Base-by-base conservation (phyloP, 208 protist species). In the Borovskyia barvae region DNA sequence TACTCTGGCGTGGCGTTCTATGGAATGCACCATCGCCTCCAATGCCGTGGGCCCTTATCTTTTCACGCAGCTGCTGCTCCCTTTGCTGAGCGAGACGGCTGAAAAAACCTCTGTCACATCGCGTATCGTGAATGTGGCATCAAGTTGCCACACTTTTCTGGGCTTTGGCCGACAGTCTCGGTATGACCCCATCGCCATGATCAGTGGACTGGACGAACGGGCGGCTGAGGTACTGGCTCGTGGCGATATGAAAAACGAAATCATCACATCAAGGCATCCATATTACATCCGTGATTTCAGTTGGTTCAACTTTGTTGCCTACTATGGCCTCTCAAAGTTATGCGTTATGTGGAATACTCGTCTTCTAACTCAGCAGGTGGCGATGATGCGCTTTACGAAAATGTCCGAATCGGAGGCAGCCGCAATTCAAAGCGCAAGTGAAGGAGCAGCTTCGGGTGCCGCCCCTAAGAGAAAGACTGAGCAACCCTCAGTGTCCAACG, bases 261-360 rank as follows among this genome's bases (percentile, higher is more conserved):
- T 3, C n/a, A 22, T 8, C 24, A 26, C 0, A 43, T 24, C 26
- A 20, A 45, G 46, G 19, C 43, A 40, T 5, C 51, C 26, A 0
- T 81, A 74, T 56, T 42, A 62, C 36, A 48, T 77, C n/a, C 33
- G 58, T 1, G 74, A 86, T 29, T 91, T 85, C 35, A 75, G 74
- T 35, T 54, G 70, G 5, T 9, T 41, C 12, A 88, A 77, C 39
- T 95, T 92, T 74, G 81, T 92, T 2, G 80, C 78, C 32, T 92
- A 93, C 63, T 95, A 95, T 46, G 89, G 89, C 1, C 71, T 95
- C 14, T 92, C 83, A 2, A 95, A 95, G 60, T 64, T 95, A 37
- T 92, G 85, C 46, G 71, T 89, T 5, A 63, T 92, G 40, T 95
- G 89, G 85, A 92, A 91, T 62, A 92, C 89, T 6, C 61, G 54